A percentile compares a stretch with the other conserved stretches of the same genome.
Conservation (phyloP, 352 stramenopile genomes). For the Globisporangium cylindrosporum region DNA sequence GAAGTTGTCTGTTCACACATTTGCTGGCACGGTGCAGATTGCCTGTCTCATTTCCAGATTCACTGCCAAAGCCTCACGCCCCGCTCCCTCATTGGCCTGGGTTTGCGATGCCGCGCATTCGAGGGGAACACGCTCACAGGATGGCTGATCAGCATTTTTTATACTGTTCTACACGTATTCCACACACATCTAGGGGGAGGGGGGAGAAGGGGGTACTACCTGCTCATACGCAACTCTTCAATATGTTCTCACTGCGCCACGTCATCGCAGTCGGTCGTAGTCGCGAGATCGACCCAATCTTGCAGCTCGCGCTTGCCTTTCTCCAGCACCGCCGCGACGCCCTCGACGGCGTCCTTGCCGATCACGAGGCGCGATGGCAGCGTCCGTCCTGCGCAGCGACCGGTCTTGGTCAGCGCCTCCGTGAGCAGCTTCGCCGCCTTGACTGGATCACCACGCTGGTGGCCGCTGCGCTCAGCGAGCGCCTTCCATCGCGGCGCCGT, state of each 20-base stretch:
- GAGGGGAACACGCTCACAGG: too few species aligned
- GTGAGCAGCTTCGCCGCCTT: constrained; percentile 23
- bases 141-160: neutral
- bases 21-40: too few species aligned
- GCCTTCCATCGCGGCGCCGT: constrained; percentile 7
- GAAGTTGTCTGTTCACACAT: neutral
- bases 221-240: neutral
- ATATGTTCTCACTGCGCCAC: constrained; percentile 4
- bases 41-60: neutral
- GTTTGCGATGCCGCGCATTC: neutral
- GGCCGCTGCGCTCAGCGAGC: constrained; percentile 12
- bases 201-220: neutral
- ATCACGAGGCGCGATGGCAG: constrained; percentile 22
- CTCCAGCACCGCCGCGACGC: constrained; percentile 14
- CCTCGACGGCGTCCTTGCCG: constrained; percentile 19
- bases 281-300: constrained; percentile 16
- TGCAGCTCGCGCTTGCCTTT: constrained; percentile 18
- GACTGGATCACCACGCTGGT: constrained; percentile 19
- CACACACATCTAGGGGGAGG: neutral
- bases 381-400: constrained; percentile 16
- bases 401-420: constrained; percentile 28
- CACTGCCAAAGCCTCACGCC: neutral
- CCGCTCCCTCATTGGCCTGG: too few species aligned
- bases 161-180: neutral
- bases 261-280: constrained; percentile 21